Conservation (phyloP, 371 early-diverging fungal species). For the Rhizopus arrhizus region DNA sequence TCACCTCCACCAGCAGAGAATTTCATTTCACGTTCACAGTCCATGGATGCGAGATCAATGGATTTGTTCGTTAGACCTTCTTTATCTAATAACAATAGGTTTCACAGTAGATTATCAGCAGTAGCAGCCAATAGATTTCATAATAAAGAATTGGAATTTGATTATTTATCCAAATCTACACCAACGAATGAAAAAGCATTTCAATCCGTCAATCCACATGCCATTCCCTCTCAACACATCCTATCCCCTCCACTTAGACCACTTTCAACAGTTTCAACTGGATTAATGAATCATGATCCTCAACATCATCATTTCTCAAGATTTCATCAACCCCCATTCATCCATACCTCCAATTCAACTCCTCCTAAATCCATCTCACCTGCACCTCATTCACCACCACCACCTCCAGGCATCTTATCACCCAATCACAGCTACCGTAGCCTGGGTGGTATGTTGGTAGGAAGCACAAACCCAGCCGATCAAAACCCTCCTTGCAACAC, state of each 20-base stretch:
- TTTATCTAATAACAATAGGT: conserved; percentile 11
- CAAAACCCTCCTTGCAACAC: conserved; percentile 95
- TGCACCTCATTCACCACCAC: conserved; percentile 24
- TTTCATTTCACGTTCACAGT: conserved; percentile 30
- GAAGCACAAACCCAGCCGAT: conserved; percentile 67
- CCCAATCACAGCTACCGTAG: conserved; percentile 27
- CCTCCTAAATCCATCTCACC: conserved; percentile 28
- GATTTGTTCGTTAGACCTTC: conserved; percentile 24
- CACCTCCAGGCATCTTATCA: conserved; percentile 30
- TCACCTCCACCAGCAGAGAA: conserved; percentile 11
- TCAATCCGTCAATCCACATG: conserved; percentile 15
- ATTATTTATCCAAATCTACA: conserved; percentile 38
- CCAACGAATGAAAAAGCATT: conserved; percentile 24
- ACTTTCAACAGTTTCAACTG: conserved; percentile 19
- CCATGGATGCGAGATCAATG: conserved; percentile 28
- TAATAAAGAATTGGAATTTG: conserved; percentile 12
- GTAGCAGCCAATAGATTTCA: conserved; percentile 17
- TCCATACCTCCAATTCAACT: conserved; percentile 38
- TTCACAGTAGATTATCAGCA: conserved; percentile 11
- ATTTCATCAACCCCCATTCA: conserved; percentile 17
- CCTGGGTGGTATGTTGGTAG: conserved; percentile 25
- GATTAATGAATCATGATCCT: conserved; percentile 22
- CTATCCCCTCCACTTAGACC: conserved; percentile 16
- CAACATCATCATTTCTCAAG: conserved; percentile 17
- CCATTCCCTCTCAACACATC: not conserved